Percentiles rank a stretch among this genome's conserved stretches.
These are phyloP conservation scores for Aspergillus asperescens DNA, from an alignment of 495 filamentous ascomycete species.

Conservation along the genomic window DNA sequence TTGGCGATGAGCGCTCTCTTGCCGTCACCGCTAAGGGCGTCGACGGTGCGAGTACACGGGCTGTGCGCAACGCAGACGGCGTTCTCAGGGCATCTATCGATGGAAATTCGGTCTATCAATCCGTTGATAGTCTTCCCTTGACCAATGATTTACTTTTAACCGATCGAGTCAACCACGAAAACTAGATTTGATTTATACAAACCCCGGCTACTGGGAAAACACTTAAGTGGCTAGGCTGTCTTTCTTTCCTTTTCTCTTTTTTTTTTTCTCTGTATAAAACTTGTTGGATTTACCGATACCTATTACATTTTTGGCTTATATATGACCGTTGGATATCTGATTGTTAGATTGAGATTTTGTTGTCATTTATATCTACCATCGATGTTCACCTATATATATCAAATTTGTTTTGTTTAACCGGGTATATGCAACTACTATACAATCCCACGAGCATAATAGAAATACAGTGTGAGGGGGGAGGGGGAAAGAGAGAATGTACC, in stretches of 20 bases:
- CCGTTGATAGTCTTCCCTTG: conserved; percentile 26
- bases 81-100: conserved; percentile 20
- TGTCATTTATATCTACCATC: not conserved
- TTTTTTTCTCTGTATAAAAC: not conserved
- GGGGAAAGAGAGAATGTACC: too few relatives aligned
- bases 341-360: too few relatives aligned
- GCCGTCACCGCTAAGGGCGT: conserved; percentile 16
- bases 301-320: not conserved
- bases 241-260: not conserved
- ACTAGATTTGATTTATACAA: not conserved
- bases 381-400: not conserved
- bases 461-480: not conserved
- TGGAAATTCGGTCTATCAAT: conserved; percentile 21
- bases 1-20: conserved; percentile 30
- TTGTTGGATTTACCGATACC: conserved; percentile 2
- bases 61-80: conserved; percentile 30
- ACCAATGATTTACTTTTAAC: too few relatives aligned
- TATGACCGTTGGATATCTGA: not conserved
- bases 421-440: not conserved
- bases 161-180: too few relatives aligned
- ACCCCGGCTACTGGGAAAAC: not conserved
- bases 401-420: not conserved
- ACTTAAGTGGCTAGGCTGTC: not conserved
- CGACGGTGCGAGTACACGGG: conserved; percentile 37
- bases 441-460: not conserved